A percentile compares a stretch with the other conserved stretches of the same genome.
Conservation (phyloP, 164 flowering plant genomes). For the Tetracentron sinense region DNA sequence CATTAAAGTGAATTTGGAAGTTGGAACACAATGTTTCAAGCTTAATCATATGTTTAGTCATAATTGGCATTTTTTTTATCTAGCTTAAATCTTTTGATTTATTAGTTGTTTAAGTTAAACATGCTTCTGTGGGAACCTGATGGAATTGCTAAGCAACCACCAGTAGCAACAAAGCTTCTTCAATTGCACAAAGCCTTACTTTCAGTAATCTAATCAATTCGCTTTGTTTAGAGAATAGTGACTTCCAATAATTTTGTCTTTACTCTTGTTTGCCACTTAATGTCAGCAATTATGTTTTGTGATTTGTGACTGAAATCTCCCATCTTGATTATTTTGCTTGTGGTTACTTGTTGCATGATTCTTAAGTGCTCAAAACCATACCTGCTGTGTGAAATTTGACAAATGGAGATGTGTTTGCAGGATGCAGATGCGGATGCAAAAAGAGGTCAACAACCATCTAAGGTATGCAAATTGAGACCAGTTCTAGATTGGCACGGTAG, state of each 20-base stretch:
- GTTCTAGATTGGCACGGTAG: background rate
- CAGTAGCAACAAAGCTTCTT: too few relatives aligned
- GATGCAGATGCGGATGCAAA: constrained; percentile 33
- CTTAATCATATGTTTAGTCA: too few relatives aligned
- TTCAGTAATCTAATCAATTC: too few relatives aligned
- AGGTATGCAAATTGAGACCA: constrained; percentile 23
- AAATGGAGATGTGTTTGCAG: constrained; percentile 29
- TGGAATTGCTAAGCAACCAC: too few relatives aligned
- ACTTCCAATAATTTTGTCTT: background rate
- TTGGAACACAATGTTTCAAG: too few relatives aligned
- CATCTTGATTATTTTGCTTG: background rate
- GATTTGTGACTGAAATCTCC: background rate
- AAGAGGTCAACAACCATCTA: constrained; percentile 33
- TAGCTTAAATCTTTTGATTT: too few relatives aligned
- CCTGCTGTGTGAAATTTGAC: constrained; percentile 14
- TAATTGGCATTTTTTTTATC: too few relatives aligned
- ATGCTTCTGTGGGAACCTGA: too few relatives aligned
- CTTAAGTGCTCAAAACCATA: too few relatives aligned
- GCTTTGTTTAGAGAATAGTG: background rate
- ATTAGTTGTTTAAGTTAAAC: too few relatives aligned
- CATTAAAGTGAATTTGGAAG: too few relatives aligned
- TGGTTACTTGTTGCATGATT: background rate
- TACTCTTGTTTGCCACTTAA: background rate
- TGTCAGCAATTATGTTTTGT: background rate
- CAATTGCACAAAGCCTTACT: too few relatives aligned